Conservation (phyloP, 139 green algal species). For the Ettlia oleoabundans region DNA sequence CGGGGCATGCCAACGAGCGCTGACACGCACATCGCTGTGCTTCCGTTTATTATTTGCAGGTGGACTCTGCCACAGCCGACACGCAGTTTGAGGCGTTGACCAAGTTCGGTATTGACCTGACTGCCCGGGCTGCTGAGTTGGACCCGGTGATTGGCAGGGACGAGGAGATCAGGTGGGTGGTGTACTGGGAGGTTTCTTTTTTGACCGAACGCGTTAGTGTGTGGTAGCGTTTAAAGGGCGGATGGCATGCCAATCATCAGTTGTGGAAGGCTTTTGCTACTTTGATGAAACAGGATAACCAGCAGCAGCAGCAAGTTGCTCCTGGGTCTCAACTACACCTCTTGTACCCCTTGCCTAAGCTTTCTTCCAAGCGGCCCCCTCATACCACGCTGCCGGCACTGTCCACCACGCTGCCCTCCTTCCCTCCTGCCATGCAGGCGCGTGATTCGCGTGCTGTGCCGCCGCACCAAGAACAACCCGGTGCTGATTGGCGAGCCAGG, state of each 20-base stretch:
- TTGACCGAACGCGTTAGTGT: not conserved
- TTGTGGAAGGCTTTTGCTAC: too few species aligned
- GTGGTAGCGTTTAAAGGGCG: not conserved
- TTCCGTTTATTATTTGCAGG: too few species aligned
- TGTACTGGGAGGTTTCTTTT: not conserved
- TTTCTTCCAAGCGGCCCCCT: too few species aligned
- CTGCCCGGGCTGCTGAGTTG: constrained; percentile 84
- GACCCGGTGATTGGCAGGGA: constrained; percentile 92
- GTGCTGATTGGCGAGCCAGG: constrained; percentile 95
- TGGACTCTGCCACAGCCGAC: constrained; percentile 66
- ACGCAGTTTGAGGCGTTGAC: constrained; percentile 89
- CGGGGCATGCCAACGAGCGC: too few species aligned
- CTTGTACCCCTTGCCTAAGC: too few species aligned
- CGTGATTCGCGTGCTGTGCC: constrained; percentile 40
- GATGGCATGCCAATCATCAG: too few species aligned
- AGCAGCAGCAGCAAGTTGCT: too few species aligned
- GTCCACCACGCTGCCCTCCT: not conserved
- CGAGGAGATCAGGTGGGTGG: constrained; percentile 54
- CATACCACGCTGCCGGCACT: not conserved
- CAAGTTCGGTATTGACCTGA: constrained; percentile 95
- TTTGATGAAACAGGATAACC: too few species aligned
- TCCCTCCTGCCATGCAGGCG: constrained; percentile 6
- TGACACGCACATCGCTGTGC: too few species aligned
- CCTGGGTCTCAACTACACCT: too few species aligned
- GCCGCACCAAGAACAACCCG: constrained; percentile 99